These are phyloP conservation scores for Striga asiatica DNA, from an alignment of 257 asterid species.

Conservation along the genomic window DNA sequence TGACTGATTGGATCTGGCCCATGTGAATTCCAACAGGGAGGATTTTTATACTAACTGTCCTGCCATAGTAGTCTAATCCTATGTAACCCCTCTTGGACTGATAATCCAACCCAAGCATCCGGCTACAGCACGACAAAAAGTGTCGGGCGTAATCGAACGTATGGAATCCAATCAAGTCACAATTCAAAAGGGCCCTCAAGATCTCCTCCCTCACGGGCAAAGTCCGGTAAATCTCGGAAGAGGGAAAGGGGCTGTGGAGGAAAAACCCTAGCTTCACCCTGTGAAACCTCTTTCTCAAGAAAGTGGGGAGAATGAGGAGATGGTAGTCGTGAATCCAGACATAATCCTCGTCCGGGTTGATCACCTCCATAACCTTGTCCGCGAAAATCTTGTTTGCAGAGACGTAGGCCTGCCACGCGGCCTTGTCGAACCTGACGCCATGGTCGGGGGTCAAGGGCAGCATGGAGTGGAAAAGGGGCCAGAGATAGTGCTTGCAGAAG, in stretches of 20 bases:
- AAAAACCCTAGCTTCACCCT: too few relatives aligned
- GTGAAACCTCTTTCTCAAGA: constrained; percentile 55
- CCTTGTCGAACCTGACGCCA: constrained; percentile 62
- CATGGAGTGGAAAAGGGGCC: constrained; percentile 92
- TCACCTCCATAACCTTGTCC: constrained; percentile 71
- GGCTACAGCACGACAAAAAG: too few relatives aligned
- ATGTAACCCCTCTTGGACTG: constrained; percentile 84
- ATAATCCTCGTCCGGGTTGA: constrained; percentile 67
- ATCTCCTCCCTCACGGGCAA: constrained; percentile 88
- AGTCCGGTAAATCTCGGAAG: too few relatives aligned
- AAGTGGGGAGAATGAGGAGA: constrained; percentile 72
- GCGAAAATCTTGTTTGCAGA: constrained; percentile 76
- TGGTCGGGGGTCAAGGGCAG: constrained; percentile 54
- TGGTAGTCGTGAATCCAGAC: constrained; percentile 93
- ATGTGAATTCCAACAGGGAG: constrained; percentile 74
- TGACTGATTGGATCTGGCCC: constrained; percentile 40
- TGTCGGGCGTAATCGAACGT: constrained; percentile 97
- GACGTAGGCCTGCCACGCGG: constrained; percentile 69
- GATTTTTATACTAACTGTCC: constrained; percentile 73
- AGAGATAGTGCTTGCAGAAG: constrained; percentile 77
- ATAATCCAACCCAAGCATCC: constrained; percentile 87
- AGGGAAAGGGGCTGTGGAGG: too few relatives aligned
- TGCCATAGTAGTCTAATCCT: constrained; percentile 75
- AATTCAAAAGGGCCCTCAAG: constrained; percentile 67
- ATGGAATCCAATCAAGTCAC: constrained; percentile 88